phyloP scores from a whole-genome alignment of 352 stramenopile genomes.

The Phytophthora kernoviae region DNA sequence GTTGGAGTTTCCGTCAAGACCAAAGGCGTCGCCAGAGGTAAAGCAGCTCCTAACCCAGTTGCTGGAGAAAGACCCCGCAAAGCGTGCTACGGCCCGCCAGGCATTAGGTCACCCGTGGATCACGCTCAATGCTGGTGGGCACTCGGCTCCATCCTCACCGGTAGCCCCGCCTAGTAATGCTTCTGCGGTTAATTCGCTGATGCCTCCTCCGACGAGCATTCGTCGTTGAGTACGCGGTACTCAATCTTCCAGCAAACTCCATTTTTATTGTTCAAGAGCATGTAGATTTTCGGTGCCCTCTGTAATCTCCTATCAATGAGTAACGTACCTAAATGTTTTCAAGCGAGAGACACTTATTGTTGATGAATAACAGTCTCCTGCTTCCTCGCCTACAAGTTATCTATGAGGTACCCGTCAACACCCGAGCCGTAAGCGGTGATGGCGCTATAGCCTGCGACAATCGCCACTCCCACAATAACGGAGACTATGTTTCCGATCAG shows the following conservation, averaged over 20 bases:
- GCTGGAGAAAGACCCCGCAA: constrained; percentile 70
- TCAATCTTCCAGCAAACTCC: background rate
- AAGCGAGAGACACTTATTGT: background rate
- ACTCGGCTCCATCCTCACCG: constrained; percentile 47
- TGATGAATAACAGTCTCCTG: background rate
- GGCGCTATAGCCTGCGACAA: constrained; percentile 37
- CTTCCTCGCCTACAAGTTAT: constrained; percentile 25
- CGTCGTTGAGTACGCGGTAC: constrained; percentile 10
- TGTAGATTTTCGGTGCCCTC: background rate
- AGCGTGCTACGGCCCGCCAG: constrained; percentile 78
- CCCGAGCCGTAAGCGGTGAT: constrained; percentile 45
- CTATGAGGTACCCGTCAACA: constrained; percentile 56
- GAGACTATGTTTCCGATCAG: constrained; percentile 37
- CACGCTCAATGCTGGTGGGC: constrained; percentile 32
- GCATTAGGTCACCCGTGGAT: constrained; percentile 89
- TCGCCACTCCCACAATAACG: constrained; percentile 19
- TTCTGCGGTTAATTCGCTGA: constrained; percentile 7
- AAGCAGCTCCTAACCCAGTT: constrained; percentile 76
- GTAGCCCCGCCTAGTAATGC: constrained; percentile 5
- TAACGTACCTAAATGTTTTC: background rate
- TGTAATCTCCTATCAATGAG: constrained; percentile 2
- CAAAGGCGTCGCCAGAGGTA: constrained; percentile 40
- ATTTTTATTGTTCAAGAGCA: constrained; percentile 16
- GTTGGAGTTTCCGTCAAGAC: constrained; percentile 57
- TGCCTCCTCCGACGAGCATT: constrained; percentile 11